phyloP scores from a whole-genome alignment of 2,329 filamentous ascomycete species.

The Daldinia sp. region DNA sequence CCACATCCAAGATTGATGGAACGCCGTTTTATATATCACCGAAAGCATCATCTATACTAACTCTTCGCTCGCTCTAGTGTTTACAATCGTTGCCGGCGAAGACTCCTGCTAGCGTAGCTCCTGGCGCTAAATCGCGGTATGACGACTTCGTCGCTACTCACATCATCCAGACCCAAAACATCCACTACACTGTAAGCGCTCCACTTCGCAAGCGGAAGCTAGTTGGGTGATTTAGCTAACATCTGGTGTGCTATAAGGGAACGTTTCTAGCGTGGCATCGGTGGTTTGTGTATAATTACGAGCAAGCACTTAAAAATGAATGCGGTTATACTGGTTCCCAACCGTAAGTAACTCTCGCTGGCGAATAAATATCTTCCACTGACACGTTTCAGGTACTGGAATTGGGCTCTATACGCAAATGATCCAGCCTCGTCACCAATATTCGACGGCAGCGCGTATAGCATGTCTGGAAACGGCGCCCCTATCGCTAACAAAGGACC shows the following conservation, averaged over 20 bases:
- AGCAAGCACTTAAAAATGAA: conserved; percentile 44
- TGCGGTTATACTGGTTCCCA: conserved; percentile 44
- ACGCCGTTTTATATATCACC: no score
- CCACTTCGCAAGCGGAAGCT: neutral
- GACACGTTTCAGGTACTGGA: conserved; percentile 53
- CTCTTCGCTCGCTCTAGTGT: conserved; percentile 20
- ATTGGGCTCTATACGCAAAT: conserved; percentile 57
- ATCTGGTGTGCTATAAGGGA: conserved; percentile 18
- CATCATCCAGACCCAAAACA: conserved; percentile 40
- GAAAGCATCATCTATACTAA: neutral
- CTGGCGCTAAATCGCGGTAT: conserved; percentile 44
- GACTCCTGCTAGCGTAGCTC: conserved; percentile 31
- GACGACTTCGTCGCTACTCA: conserved; percentile 50
- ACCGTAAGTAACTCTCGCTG: conserved; percentile 32
- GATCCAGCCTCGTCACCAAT: conserved; percentile 57
- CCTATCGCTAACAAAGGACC: conserved; percentile 35
- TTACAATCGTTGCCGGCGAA: conserved; percentile 39
- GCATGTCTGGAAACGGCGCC: conserved; percentile 57
- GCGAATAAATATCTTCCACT: neutral
- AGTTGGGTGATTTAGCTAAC: conserved; percentile 1
- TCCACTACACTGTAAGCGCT: conserved; percentile 43
- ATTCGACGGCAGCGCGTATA: conserved; percentile 61
- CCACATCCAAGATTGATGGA: neutral
- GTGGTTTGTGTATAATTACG: conserved; percentile 42
- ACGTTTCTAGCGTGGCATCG: conserved; percentile 47